phyloP scores from a whole-genome alignment of 805 yeast genomes.

The Kodamaea hsintzibuensis region DNA sequence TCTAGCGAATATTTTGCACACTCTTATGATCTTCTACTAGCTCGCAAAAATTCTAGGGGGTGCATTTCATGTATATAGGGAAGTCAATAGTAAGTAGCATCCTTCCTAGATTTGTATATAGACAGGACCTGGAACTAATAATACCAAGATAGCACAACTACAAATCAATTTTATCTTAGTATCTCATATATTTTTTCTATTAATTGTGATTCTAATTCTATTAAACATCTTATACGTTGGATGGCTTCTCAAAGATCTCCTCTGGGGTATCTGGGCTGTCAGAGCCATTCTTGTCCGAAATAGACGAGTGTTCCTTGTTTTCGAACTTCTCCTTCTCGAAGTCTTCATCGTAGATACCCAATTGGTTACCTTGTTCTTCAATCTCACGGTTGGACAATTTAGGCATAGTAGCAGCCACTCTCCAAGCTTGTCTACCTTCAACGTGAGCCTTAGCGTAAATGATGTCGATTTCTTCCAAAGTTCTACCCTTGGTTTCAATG shows the following conservation, averaged over 20 bases:
- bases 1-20: no score
- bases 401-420: constrained; percentile 65
- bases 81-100: no score
- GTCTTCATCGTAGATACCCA: constrained; percentile 53
- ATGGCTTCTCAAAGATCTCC: constrained; percentile 7
- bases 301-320: constrained; percentile 28
- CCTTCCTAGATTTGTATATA: no score
- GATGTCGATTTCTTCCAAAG: constrained; percentile 51
- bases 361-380: constrained; percentile 57
- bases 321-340: constrained; percentile 40
- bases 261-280: not conserved
- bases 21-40: no score
- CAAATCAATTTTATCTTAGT: no score
- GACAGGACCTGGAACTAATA: no score
- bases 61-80: no score
- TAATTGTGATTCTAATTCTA: not conserved
- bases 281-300: constrained; percentile 9
- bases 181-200: not conserved
- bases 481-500: constrained; percentile 41
- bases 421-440: constrained; percentile 59
- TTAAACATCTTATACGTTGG: not conserved
- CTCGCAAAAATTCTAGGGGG: no score
- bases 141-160: no score
- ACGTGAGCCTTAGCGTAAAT: constrained; percentile 62
- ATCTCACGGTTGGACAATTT: constrained; percentile 56